phyloP scores from a whole-genome alignment of 139 green algal species.

The Tetraselmis striata region DNA sequence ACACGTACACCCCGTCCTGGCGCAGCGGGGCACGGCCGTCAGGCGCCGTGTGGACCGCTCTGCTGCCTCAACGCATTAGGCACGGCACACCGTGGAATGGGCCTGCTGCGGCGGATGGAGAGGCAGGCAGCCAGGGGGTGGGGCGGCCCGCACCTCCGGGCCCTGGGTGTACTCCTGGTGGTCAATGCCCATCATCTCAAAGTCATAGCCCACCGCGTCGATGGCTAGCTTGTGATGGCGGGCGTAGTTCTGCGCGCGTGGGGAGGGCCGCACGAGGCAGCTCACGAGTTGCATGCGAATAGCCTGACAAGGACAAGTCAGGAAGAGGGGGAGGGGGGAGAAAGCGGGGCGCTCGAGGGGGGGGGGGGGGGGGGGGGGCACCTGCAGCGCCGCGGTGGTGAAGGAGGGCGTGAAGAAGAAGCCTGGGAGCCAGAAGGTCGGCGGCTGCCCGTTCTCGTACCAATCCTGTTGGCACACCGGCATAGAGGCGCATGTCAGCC shows the following conservation, averaged over 20 bases:
- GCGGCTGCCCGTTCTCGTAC: slow-evolving; percentile 52
- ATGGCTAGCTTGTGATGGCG: slow-evolving; percentile 51
- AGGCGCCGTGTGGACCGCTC: too few species aligned
- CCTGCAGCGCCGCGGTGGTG: slow-evolving; percentile 31
- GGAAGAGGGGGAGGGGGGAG: slow-evolving; percentile 9
- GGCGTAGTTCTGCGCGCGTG: slow-evolving; percentile 13
- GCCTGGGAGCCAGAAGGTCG: slow-evolving; percentile 67
- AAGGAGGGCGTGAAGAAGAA: slow-evolving; percentile 79
- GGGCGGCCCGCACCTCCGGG: background rate
- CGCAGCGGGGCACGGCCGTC: slow-evolving; percentile 25
- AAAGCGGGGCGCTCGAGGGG: too few species aligned
- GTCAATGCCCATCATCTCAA: slow-evolving; percentile 43
- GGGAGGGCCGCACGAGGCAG: too few species aligned
- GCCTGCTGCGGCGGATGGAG: too few species aligned
- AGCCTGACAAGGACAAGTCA: slow-evolving; percentile 17
- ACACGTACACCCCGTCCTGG: slow-evolving; percentile 64
- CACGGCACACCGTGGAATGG: too few species aligned
- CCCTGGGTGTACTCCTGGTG: background rate
- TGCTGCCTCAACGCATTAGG: slow-evolving; percentile 10
- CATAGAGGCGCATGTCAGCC: too few species aligned
- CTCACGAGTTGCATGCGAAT: slow-evolving; percentile 28
- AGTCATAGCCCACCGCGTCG: slow-evolving; percentile 78
- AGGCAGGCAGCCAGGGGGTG: too few species aligned
- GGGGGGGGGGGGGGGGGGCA: too few species aligned
- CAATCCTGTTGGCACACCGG: too few species aligned